Evolutionary conservation across 176 grass and related monocot genomes (phyloP).

Genomic region (Raddia distichophylla): DNA sequence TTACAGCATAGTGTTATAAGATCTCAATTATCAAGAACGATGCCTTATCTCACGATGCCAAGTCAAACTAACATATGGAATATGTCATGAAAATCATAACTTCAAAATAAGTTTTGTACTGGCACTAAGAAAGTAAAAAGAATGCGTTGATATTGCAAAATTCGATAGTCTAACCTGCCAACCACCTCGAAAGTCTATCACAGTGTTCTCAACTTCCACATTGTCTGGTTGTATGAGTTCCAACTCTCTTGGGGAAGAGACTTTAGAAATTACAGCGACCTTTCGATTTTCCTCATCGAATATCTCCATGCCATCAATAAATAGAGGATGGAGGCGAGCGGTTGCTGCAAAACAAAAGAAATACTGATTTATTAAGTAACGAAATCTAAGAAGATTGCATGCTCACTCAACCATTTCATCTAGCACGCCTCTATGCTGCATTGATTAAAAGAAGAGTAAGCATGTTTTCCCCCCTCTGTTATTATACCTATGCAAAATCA

Average conservation of each 20-base stretch:
- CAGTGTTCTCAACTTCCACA: constrained; percentile 50
- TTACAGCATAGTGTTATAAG: neutral
- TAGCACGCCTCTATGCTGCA: neutral
- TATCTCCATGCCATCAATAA: constrained; percentile 64
- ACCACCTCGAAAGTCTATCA: constrained; percentile 72
- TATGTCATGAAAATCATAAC: constrained; percentile 8
- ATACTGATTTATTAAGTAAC: neutral
- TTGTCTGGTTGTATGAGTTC: constrained; percentile 63
- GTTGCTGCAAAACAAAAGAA: constrained; percentile 56
- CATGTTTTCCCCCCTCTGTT: neutral
- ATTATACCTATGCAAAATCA: neutral
- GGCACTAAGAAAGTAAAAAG: neutral
- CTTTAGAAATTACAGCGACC: constrained; percentile 62
- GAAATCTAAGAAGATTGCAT: neutral
- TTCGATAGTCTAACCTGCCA: constrained; percentile 72
- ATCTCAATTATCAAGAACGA: neutral
- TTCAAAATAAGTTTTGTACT: neutral
- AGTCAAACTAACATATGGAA: neutral
- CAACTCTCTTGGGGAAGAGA: constrained; percentile 72
- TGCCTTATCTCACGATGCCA: neutral
- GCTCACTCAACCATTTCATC: neutral
- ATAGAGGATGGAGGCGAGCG: constrained; percentile 74
- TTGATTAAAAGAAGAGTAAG: neutral
- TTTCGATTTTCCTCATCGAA: constrained; percentile 51
- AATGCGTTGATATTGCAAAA: neutral